A percentile compares a stretch with the other conserved stretches of the same genome.
phyloP scores from a whole-genome alignment of 2,329 filamentous ascomycete species.

The Herpotrichia juniperi region DNA sequence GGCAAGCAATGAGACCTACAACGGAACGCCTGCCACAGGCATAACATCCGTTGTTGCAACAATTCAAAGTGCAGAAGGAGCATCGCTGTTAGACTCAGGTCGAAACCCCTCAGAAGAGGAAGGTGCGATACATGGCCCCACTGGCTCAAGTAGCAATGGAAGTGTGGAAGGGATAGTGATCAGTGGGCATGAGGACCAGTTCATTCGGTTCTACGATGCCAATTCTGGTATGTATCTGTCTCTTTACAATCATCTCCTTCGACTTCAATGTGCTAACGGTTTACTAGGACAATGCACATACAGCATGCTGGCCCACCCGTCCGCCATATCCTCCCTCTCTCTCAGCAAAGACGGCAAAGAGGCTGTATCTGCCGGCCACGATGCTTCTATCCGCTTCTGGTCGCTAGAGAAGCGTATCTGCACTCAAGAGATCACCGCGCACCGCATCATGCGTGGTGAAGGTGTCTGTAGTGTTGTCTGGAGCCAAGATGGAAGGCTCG shows the following conservation, averaged over 20 bases:
- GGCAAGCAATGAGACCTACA: slow-evolving; percentile 93
- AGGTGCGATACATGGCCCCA: slow-evolving; percentile 76
- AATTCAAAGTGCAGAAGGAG: slow-evolving; percentile 76
- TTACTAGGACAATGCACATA: slow-evolving; percentile 95
- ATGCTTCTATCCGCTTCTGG: slow-evolving; percentile 96
- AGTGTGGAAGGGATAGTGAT: slow-evolving; percentile 90
- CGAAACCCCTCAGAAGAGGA: slow-evolving; percentile 74
- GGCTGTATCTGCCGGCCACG: slow-evolving; percentile 93
- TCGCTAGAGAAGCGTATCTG: slow-evolving; percentile 93
- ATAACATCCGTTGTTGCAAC: slow-evolving; percentile 93
- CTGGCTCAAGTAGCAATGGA: slow-evolving; percentile 75
- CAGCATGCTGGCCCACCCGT: slow-evolving; percentile 95
- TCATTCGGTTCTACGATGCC: slow-evolving; percentile 96
- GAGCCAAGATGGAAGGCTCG: slow-evolving; percentile 94
- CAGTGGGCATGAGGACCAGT: slow-evolving; percentile 94
- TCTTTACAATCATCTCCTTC: neutral
- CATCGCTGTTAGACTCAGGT: slow-evolving; percentile 62
- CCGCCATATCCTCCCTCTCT: slow-evolving; percentile 88
- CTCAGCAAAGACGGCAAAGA: slow-evolving; percentile 93
- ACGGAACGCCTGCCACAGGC: slow-evolving; percentile 79
- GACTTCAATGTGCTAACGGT: slow-evolving; percentile 3
- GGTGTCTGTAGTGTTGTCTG: slow-evolving; percentile 93
- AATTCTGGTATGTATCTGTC: slow-evolving; percentile 83
- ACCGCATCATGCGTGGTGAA: slow-evolving; percentile 93
- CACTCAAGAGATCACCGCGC: slow-evolving; percentile 91